A percentile compares a stretch with the other conserved stretches of the same genome.
These are phyloP conservation scores for Neurospora sp. DNA, from an alignment of 495 filamentous ascomycete species.

Conservation along the genomic window DNA sequence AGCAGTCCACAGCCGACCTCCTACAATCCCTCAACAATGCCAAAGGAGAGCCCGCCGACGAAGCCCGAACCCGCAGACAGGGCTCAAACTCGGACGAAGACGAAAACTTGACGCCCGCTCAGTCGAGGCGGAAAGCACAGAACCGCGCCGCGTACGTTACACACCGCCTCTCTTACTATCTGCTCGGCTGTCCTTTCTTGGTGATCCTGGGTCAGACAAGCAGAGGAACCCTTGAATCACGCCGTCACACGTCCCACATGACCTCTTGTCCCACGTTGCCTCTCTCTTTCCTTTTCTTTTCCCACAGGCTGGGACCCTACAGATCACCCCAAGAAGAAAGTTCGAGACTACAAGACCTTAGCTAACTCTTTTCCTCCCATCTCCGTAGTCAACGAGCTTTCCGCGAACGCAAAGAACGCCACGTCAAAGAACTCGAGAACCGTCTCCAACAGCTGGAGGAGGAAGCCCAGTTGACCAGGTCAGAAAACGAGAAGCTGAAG, in stretches of 20 bases:
- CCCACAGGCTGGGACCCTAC: neutral
- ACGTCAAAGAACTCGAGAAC: slow-evolving; percentile 83
- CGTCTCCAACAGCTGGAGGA: slow-evolving; percentile 69
- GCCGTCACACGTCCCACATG: neutral
- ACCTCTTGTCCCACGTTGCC: neutral
- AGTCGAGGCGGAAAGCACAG: slow-evolving; percentile 85
- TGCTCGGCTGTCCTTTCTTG: neutral
- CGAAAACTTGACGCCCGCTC: slow-evolving; percentile 59
- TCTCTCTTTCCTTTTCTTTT: neutral
- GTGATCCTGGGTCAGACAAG: neutral
- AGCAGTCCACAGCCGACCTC: slow-evolving; percentile 19
- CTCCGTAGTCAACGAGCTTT: slow-evolving; percentile 97
- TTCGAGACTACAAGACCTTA: neutral
- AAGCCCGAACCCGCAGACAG: slow-evolving; percentile 30
- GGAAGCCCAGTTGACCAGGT: slow-evolving; percentile 28
- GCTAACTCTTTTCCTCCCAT: slow-evolving; percentile 9
- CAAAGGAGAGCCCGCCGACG: slow-evolving; percentile 19
- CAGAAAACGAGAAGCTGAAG: slow-evolving; percentile 76
- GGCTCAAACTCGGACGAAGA: slow-evolving; percentile 45
- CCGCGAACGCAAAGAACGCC: slow-evolving; percentile 90
- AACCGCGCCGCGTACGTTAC: slow-evolving; percentile 86
- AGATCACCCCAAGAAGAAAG: neutral
- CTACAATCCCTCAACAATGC: slow-evolving; percentile 25
- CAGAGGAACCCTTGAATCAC: neutral
- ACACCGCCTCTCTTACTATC: slow-evolving; percentile 5